phyloP scores from a whole-genome alignment of 768 basidiomycete genomes.

The Leccinum sublutescens region DNA sequence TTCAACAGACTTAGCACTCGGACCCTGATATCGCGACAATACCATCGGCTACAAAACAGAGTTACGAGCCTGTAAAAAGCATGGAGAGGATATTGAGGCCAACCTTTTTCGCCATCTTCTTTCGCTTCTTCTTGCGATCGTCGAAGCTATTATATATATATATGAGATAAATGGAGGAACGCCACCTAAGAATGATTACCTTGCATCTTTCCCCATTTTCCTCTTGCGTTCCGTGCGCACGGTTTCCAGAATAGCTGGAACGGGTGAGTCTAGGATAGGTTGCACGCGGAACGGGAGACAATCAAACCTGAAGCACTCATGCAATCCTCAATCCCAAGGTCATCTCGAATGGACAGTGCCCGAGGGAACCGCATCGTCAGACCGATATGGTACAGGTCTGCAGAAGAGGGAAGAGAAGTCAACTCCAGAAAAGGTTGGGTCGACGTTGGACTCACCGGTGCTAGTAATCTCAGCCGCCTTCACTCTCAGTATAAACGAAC shows the following conservation, averaged over 20 bases:
- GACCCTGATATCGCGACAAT: conserved; percentile 66
- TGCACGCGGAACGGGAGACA: background rate
- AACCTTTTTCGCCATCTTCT: conserved; percentile 29
- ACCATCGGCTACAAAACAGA: conserved; percentile 44
- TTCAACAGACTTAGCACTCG: conserved; percentile 57
- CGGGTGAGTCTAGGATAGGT: background rate
- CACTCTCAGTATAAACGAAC: conserved; percentile 90
- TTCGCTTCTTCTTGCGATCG: conserved; percentile 34
- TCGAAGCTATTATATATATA: conserved; percentile 24
- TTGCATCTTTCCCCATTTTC: conserved; percentile 63
- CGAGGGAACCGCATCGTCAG: conserved; percentile 95
- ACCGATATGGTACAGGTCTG: conserved; percentile 81
- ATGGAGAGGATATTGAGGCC: background rate
- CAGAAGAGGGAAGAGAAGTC: background rate
- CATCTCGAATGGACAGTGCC: conserved; percentile 75
- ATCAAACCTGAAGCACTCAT: conserved; percentile 61
- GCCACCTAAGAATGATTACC: conserved; percentile 34
- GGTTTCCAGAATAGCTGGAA: conserved; percentile 55
- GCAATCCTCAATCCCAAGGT: conserved; percentile 70
- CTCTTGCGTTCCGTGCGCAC: conserved; percentile 67
- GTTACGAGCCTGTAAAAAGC: background rate
- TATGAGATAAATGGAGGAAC: background rate
- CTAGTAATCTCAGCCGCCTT: conserved; percentile 90
- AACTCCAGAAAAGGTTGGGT: background rate
- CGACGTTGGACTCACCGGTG: conserved; percentile 50